Conservation (phyloP, 176 grass and related monocot genomes). For the Neostapfia colusana region DNA sequence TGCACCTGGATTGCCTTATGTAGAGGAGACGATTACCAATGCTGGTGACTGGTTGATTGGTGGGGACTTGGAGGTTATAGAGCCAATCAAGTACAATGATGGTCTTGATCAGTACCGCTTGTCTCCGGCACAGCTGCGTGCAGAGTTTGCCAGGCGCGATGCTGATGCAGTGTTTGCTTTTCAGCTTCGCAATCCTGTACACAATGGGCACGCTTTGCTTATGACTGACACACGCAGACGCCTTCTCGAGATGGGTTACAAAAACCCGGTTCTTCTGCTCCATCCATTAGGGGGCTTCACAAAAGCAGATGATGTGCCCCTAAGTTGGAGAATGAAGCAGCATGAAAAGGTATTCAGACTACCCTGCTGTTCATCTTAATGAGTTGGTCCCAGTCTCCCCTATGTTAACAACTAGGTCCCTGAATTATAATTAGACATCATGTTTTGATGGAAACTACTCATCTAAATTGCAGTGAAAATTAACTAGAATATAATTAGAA, state of each 20-base stretch:
- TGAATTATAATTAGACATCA: not conserved
- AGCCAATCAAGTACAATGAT: slow-evolving; percentile 97
- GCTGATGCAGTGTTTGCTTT: slow-evolving; percentile 98
- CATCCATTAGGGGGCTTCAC: slow-evolving; percentile 96
- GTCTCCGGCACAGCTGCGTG: slow-evolving; percentile 82
- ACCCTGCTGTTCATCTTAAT: not conserved
- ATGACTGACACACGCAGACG: slow-evolving; percentile 89
- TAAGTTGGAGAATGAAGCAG: slow-evolving; percentile 96
- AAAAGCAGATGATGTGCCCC: slow-evolving; percentile 93
- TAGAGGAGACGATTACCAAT: slow-evolving; percentile 76
- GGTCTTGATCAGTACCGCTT: slow-evolving; percentile 90
- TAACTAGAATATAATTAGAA: not conserved
- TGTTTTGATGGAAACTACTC: not conserved
- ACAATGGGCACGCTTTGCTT: slow-evolving; percentile 94
- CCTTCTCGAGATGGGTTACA: slow-evolving; percentile 92
- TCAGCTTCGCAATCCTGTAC: slow-evolving; percentile 96
- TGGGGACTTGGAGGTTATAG: slow-evolving; percentile 93
- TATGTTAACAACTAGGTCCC: not conserved
- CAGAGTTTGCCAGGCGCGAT: slow-evolving; percentile 82
- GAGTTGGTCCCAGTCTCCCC: not conserved
- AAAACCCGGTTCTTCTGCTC: slow-evolving; percentile 89
- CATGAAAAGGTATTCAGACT: slow-evolving; percentile 76
- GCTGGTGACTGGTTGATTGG: slow-evolving; percentile 97
- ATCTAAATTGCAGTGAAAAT: not conserved
- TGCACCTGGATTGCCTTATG: slow-evolving; percentile 80